Base-by-base conservation (phyloP, 441 rosid genomes). In the Corymbia calophylla region DNA sequence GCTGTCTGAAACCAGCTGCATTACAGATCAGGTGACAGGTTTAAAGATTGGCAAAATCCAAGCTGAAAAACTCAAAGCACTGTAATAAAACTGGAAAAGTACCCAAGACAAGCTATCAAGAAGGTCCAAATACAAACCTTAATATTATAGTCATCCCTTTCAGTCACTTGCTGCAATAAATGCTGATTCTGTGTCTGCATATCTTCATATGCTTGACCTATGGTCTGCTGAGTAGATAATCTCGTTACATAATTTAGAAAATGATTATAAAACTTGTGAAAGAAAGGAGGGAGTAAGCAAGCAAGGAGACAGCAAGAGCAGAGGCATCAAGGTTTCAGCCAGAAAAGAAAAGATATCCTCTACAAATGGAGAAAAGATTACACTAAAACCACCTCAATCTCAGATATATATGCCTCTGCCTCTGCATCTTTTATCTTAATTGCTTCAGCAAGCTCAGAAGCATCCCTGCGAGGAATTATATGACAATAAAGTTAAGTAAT, bases 1-100 rank as follows among this genome's bases (percentile, higher is more conserved):
- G 70, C 99, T 98, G 93, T 98, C 99, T 48, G 99, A 98, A 90
- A 98, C 99, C 91, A 98, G 98, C 99, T 98, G 95, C 94, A 94
- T 53, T 87, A 60, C 64, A 60, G 88, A 87, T 86, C 73, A 87
- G 49, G 88, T 39, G 15, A 64, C 17, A 56, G 62, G 90, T 90
- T 86, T 80, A 60, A 51, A 49, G 87, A 77, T 90, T 88, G 91
- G 73, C 48, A 88, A 87, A 73, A 51, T 87, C 55, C 66, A 49
- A 81, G 70, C 53, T 18, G 89, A 70, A 90, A 86, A 91, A 86
- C 68, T 44, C 53, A 56, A 91, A 32, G 60, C 51, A 73, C 84
- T 3, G 51, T 73, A 73, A 73, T 73, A 21, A 39, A 73, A 39
- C 84, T 39, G 51, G n/a, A 73, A 39, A 39, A 73, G 51, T 39